phyloP scores from a whole-genome alignment of 1,284 basidiomycete species.

The Sanghuangporus baumii region DNA sequence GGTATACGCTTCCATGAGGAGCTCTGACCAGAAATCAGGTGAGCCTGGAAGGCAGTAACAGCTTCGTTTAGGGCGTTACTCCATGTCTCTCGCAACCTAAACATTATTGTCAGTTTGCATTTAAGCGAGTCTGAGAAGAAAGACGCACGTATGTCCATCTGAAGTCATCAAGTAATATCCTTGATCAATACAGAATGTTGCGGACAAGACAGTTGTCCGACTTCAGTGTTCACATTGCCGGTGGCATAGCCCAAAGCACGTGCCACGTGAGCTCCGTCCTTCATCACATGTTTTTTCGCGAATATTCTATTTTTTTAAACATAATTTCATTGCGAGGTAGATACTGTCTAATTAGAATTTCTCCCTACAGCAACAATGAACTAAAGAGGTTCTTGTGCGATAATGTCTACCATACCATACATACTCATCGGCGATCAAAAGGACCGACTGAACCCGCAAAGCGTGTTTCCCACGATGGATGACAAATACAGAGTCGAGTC shows the following conservation, averaged over 20 bases:
- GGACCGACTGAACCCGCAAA: neutral
- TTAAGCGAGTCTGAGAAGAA: neutral
- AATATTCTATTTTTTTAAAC: no score
- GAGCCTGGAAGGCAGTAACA: conserved; percentile 62
- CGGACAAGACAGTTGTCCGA: neutral
- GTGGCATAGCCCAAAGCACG: neutral
- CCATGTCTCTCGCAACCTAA: conserved; percentile 72
- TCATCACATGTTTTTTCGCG: neutral
- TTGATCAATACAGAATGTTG: neutral
- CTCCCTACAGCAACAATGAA: no score
- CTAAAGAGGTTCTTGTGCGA: no score
- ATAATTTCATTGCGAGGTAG: no score
- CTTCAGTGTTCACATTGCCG: neutral
- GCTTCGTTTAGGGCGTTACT: conserved; percentile 62
- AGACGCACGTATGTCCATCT: conserved; percentile 14
- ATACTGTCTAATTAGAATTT: no score
- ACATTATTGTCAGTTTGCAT: neutral
- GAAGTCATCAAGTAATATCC: conserved; percentile 12
- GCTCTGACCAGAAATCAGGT: conserved; percentile 57
- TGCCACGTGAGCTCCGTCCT: neutral
- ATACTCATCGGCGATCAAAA: neutral
- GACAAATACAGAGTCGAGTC: neutral
- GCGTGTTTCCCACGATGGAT: neutral
- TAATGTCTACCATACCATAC: no score
- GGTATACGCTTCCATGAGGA: conserved; percentile 69